Evolutionary conservation across 1,284 basidiomycete genomes (phyloP).

Genomic region (Agroathelia rolfsii): DNA sequence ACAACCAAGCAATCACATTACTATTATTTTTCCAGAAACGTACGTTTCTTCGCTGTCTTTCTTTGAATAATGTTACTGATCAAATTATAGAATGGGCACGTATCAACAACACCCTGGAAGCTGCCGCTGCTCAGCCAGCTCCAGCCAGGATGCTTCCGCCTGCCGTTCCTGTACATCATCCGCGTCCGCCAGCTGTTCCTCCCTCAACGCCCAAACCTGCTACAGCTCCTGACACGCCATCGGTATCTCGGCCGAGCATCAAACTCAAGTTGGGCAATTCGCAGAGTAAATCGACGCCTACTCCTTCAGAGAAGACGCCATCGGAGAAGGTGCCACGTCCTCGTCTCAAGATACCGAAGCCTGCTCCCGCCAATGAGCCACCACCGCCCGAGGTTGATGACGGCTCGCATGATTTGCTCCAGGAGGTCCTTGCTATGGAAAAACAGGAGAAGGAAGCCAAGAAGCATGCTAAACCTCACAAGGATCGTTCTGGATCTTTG

Average conservation of each 20-base stretch:
- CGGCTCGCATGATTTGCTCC: constrained; percentile 65
- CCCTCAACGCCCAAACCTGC: constrained; percentile 20
- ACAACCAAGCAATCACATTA: constrained; percentile 68
- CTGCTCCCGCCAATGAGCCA: constrained; percentile 37
- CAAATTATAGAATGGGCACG: constrained; percentile 54
- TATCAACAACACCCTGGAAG: constrained; percentile 66
- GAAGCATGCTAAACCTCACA: constrained; percentile 20
- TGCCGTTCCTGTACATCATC: no score
- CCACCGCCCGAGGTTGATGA: constrained; percentile 63
- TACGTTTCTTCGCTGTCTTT: constrained; percentile 36
- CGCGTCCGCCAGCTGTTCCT: constrained; percentile 15
- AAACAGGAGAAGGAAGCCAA: constrained; percentile 46
- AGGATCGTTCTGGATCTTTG: constrained; percentile 16
- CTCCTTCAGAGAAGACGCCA: constrained; percentile 27
- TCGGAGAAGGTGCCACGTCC: constrained; percentile 18
- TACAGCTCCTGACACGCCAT: constrained; percentile 20
- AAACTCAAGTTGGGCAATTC: constrained; percentile 40
- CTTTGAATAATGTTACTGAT: no score
- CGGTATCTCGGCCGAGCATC: constrained; percentile 46
- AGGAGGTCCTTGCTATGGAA: constrained; percentile 75
- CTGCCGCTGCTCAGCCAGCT: constrained; percentile 27
- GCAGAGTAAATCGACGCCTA: constrained; percentile 17
- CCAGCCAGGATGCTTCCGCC: no score
- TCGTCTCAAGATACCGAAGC: no score
- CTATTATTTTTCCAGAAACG: constrained; percentile 82